Percentiles rank a stretch among this genome's conserved stretches.
These are phyloP conservation scores for Colletotrichum viniferum DNA, from an alignment of 2,329 filamentous ascomycete species.

Conservation along the genomic window DNA sequence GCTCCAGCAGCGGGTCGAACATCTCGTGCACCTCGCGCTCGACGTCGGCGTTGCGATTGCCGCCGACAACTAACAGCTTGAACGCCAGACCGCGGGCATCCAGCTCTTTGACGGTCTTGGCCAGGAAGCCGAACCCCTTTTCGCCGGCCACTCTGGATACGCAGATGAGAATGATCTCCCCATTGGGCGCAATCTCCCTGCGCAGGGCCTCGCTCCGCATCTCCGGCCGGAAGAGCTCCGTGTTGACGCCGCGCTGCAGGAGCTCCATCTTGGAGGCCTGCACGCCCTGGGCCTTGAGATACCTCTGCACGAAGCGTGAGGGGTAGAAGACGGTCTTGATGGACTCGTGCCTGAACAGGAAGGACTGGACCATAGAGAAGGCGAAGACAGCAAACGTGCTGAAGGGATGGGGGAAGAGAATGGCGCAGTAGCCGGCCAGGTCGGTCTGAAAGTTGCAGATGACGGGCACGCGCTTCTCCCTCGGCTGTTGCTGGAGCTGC, in stretches of 20 bases:
- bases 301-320: slow-evolving; percentile 64
- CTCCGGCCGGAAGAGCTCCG: slow-evolving; percentile 61
- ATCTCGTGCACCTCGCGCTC: slow-evolving; percentile 65
- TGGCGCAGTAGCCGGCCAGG: slow-evolving; percentile 70
- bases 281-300: slow-evolving; percentile 63
- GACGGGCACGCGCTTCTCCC: slow-evolving; percentile 59
- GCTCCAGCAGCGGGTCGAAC: slow-evolving; percentile 53
- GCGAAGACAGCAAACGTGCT: slow-evolving; percentile 65
- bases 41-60: slow-evolving; percentile 68
- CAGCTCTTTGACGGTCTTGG: slow-evolving; percentile 58
- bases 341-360: slow-evolving; percentile 65
- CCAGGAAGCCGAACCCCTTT: slow-evolving; percentile 73
- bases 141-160: slow-evolving; percentile 72
- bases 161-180: slow-evolving; percentile 68
- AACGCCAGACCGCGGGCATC: slow-evolving; percentile 60
- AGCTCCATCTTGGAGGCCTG: slow-evolving; percentile 61
- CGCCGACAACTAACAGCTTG: slow-evolving; percentile 70
- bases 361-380: slow-evolving; percentile 68
- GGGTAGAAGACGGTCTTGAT: slow-evolving; percentile 74
- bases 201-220: slow-evolving; percentile 57
- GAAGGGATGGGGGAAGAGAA: slow-evolving; percentile 69
- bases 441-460: slow-evolving; percentile 77
- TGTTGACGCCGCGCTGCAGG: slow-evolving; percentile 69
- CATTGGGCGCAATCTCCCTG: slow-evolving; percentile 59
- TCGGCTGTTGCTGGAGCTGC: slow-evolving; percentile 66